A percentile compares a stretch with the other conserved stretches of the same genome.
These are phyloP conservation scores for grape (Vitis vinifera) DNA, from an alignment of 164 flowering plant species.

Conservation along the genomic window ASM3070453v1 NC_081815.1:15658501-15659000, in stretches of 20 bases:
- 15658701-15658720: constrained; percentile 90
- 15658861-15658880: constrained; percentile 73
- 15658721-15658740: constrained; percentile 83
- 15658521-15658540: too few relatives aligned
- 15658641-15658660: not conserved
- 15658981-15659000: not conserved
- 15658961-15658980: not conserved
- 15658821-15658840: constrained; percentile 24
- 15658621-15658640: not conserved
- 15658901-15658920: constrained; percentile 77
- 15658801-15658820: not conserved
- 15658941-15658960: constrained; percentile 25
- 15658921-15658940: constrained; percentile 59
- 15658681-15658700: constrained; percentile 95
- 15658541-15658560: too few relatives aligned
- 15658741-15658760: constrained; percentile 76
- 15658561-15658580: constrained; percentile 66
- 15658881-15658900: constrained; percentile 65
- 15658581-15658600: constrained; percentile 89
- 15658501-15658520: too few relatives aligned
- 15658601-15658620: not conserved
- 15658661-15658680: not conserved
- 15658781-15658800: not conserved
- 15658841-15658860: constrained; percentile 70
- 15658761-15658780: not conserved